phyloP scores from a whole-genome alignment of 768 basidiomycete genomes.

The Lentinula edodes region DNA sequence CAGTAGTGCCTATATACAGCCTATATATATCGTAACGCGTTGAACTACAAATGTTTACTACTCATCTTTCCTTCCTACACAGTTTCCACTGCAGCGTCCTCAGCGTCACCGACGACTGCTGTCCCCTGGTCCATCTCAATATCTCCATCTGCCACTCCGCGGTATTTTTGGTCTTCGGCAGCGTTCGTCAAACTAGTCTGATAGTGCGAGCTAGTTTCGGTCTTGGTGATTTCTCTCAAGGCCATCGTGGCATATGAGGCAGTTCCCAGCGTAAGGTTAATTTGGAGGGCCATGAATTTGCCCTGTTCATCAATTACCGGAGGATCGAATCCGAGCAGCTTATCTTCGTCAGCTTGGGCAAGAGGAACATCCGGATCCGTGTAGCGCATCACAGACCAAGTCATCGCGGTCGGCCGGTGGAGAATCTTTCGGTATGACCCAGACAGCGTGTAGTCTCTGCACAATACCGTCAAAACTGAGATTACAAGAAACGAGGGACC shows the following conservation, averaged over 20 bases:
- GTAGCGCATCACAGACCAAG: conserved; percentile 81
- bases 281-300: conserved; percentile 83
- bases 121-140: conserved; percentile 25
- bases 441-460: conserved; percentile 84
- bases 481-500: not conserved
- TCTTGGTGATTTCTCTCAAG: conserved; percentile 89
- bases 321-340: conserved; percentile 73
- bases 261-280: conserved; percentile 80
- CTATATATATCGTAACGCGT: no score
- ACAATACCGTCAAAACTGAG: conserved; percentile 3
- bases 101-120: conserved; percentile 14
- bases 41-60: no score
- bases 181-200: conserved; percentile 74
- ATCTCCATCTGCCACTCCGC: conserved; percentile 37
- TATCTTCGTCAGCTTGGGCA: conserved; percentile 94
- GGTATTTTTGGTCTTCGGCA: conserved; percentile 80
- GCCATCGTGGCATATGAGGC: conserved; percentile 99
- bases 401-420: conserved; percentile 75
- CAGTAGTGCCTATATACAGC: no score
- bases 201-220: conserved; percentile 89
- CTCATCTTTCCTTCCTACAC: not conserved
- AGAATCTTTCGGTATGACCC: conserved; percentile 94
- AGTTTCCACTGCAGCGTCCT: not conserved
- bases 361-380: conserved; percentile 91
- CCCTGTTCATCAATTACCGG: conserved; percentile 66